phyloP scores from a whole-genome alignment of 257 asterid genomes.

The Salvia rosmarinus region DNA sequence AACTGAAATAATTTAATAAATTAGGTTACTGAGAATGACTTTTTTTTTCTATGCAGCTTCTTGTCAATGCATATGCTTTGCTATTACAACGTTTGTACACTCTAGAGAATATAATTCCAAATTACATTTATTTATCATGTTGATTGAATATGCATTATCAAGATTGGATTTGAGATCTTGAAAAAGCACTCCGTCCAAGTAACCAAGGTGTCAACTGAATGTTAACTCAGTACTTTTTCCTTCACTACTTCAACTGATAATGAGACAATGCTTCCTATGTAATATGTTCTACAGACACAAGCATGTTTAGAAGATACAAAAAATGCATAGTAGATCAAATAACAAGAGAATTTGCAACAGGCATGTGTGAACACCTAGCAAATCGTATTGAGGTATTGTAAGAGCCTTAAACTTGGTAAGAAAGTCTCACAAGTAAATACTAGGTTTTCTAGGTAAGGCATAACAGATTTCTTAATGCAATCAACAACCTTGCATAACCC shows the following conservation, averaged over 20 bases:
- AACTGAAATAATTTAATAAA: neutral
- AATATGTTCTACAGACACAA: neutral
- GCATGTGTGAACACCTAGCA: slow-evolving; percentile 23
- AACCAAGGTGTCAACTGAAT: slow-evolving; percentile 17
- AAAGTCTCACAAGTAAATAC: slow-evolving; percentile 22
- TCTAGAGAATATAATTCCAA: neutral
- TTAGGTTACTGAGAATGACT: slow-evolving; percentile 13
- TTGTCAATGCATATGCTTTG: slow-evolving; percentile 1
- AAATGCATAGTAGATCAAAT: slow-evolving; percentile 12
- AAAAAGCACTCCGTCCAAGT: slow-evolving; percentile 15
- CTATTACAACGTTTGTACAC: slow-evolving; percentile 16
- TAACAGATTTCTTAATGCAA: slow-evolving; percentile 4
- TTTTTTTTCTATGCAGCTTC: slow-evolving; percentile 12
- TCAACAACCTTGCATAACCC: slow-evolving; percentile 9
- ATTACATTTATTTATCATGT: slow-evolving; percentile 25
- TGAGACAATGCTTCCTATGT: slow-evolving; percentile 23
- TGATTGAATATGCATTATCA: slow-evolving; percentile 3
- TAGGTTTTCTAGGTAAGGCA: slow-evolving; percentile 16
- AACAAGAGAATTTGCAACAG: slow-evolving; percentile 17
- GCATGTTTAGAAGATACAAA: neutral
- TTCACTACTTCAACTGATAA: slow-evolving; percentile 1
- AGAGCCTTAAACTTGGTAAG: slow-evolving; percentile 1
- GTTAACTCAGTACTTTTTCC: slow-evolving; percentile 9
- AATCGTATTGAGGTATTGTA: neutral
- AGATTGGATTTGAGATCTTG: neutral